phyloP scores from a whole-genome alignment of 2,329 filamentous ascomycete genomes.

The Biscogniauxia mediterranea region DNA sequence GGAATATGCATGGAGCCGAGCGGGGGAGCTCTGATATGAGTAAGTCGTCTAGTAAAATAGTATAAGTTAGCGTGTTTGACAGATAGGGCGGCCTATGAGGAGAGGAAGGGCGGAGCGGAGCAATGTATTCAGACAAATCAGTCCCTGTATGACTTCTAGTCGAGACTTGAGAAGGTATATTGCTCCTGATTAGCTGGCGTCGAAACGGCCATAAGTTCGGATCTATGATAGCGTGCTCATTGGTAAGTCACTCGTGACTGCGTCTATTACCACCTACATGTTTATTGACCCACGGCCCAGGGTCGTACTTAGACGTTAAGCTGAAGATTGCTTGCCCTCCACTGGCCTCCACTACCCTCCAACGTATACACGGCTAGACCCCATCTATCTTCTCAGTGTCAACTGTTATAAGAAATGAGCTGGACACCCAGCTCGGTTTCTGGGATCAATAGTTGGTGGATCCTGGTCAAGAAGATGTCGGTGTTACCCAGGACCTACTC shows the following conservation, averaged over 20 bases:
- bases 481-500: not conserved
- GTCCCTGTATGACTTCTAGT: constrained; percentile 12
- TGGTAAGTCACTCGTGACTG: not conserved
- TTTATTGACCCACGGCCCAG: not conserved
- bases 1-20: constrained; percentile 2
- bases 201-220: constrained; percentile 14
- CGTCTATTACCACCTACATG: not conserved
- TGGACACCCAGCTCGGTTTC: not conserved
- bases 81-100: constrained; percentile 19
- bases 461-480: not conserved
- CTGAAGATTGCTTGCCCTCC: not conserved
- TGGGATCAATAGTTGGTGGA: not conserved
- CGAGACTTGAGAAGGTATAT: constrained; percentile 8
- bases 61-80: constrained; percentile 16
- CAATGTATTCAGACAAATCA: constrained; percentile 7
- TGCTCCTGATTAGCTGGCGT: constrained; percentile 18
- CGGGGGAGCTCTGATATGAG: constrained; percentile 20
- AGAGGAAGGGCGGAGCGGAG: constrained; percentile 18
- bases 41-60: constrained; percentile 17
- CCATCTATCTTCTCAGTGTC: not conserved
- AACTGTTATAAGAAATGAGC: not conserved
- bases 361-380: not conserved
- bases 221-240: constrained; percentile 7
- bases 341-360: too few species aligned
- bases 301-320: not conserved